Percentiles rank a stretch among this genome's conserved stretches.
Evolutionary conservation across 2,329 filamentous ascomycete species (phyloP).

Genomic region (Tetracladium maxilliforme): DNA sequence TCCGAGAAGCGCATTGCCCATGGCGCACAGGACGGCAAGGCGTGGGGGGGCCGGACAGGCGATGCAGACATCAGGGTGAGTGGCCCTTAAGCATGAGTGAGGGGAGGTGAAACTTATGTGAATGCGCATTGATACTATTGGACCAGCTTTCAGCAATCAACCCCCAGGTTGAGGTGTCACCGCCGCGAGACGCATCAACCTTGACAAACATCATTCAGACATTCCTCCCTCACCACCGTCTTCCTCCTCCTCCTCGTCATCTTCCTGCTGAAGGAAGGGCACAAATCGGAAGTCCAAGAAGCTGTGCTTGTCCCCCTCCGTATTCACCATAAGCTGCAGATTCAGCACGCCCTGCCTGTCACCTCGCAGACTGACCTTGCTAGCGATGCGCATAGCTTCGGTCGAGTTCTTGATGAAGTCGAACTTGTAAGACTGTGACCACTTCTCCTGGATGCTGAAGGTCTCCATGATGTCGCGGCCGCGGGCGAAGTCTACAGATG

Average conservation of each 20-base stretch:
- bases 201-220: too few relatives aligned
- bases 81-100: too few relatives aligned
- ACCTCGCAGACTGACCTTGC: constrained; percentile 80
- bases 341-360: constrained; percentile 85
- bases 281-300: constrained; percentile 79
- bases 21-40: too few relatives aligned
- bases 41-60: too few relatives aligned
- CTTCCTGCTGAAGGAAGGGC: constrained; percentile 50
- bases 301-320: constrained; percentile 53
- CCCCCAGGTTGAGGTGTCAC: too few relatives aligned
- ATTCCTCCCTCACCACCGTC: too few relatives aligned
- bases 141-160: too few relatives aligned
- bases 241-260: constrained; percentile 17
- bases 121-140: too few relatives aligned
- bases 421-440: constrained; percentile 72
- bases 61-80: too few relatives aligned
- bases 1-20: too few relatives aligned
- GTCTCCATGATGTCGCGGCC: constrained; percentile 60
- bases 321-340: constrained; percentile 90
- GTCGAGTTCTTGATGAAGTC: constrained; percentile 71
- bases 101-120: too few relatives aligned
- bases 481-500: constrained; percentile 51
- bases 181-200: too few relatives aligned
- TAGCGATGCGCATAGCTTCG: constrained; percentile 85
- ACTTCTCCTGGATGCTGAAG: constrained; percentile 45